Evolutionary conservation across 164 flowering plant genomes (phyloP).

Genomic region (Platanus orientalis): DNA sequence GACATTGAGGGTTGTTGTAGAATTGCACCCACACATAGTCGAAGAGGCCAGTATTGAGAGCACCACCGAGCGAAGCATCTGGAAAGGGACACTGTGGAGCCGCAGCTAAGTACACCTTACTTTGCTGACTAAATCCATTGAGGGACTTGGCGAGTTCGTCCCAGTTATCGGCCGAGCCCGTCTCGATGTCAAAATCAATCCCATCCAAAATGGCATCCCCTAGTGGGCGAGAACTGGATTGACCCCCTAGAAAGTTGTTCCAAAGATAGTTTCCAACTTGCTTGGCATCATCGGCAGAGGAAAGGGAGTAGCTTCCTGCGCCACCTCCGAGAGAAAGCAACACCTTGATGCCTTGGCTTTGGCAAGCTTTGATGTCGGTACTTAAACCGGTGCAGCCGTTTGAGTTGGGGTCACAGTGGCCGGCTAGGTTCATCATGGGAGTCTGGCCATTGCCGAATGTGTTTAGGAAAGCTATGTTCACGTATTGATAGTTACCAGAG

Average conservation of each 20-base stretch:
- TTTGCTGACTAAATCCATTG: too few species aligned
- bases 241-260: neutral
- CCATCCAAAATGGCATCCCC: neutral
- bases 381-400: neutral
- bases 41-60: neutral
- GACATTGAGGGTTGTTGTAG: neutral
- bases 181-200: slow-evolving; percentile 1
- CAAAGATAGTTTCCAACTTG: neutral
- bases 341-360: neutral
- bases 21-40: neutral
- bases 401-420: neutral
- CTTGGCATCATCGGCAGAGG: neutral
- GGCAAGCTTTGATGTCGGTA: neutral
- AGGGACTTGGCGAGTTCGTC: neutral
- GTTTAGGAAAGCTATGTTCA: neutral
- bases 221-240: neutral
- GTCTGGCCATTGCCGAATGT: slow-evolving; percentile 2
- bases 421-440: neutral
- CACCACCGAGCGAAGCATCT: neutral
- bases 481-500: too few species aligned
- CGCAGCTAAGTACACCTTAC: neutral
- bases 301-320: neutral
- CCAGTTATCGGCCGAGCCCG: neutral
- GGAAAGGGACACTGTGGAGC: too few species aligned
- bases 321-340: neutral